phyloP scores from a whole-genome alignment of 345 rosid genomes.

The Lumnitzera racemosa region DNA sequence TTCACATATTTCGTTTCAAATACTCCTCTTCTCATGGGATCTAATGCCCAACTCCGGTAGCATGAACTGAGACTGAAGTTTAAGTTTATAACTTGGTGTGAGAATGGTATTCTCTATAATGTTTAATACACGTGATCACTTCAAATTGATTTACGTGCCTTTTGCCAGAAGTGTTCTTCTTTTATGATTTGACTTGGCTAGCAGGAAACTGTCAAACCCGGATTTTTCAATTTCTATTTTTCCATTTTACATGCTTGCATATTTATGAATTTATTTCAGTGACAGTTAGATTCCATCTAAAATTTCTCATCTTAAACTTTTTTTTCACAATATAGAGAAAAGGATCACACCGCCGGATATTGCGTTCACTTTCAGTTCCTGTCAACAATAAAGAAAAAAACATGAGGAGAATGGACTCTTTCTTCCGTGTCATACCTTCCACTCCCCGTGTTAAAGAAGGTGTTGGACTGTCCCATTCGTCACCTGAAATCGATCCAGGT shows the following conservation, averaged over 20 bases:
- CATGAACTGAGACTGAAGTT: not conserved
- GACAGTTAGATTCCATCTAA: slow-evolving; percentile 1
- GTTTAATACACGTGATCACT: too few relatives aligned
- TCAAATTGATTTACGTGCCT: too few relatives aligned
- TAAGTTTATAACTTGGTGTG: too few relatives aligned
- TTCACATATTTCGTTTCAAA: too few relatives aligned
- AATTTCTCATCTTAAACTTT: not conserved
- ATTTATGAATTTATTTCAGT: not conserved
- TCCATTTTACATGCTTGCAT: not conserved
- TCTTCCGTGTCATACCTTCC: slow-evolving; percentile 79
- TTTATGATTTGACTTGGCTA: not conserved
- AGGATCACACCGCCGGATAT: slow-evolving; percentile 35
- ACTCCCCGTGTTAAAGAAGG: slow-evolving; percentile 77
- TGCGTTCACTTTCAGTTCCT: slow-evolving; percentile 86
- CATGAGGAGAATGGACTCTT: slow-evolving; percentile 71
- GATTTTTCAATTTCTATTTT: not conserved
- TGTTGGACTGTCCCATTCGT: slow-evolving; percentile 24
- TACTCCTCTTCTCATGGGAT: too few relatives aligned
- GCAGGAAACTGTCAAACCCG: not conserved
- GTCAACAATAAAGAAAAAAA: slow-evolving; percentile 52
- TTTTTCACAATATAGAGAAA: slow-evolving; percentile 39
- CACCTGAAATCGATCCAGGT: slow-evolving; percentile 44
- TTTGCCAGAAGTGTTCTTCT: not conserved
- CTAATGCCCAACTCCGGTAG: too few relatives aligned
- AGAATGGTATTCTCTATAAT: too few relatives aligned